These are phyloP conservation scores for Calycina herbarum DNA, from an alignment of 2,329 filamentous ascomycete genomes.

Conservation along the genomic window DNA sequence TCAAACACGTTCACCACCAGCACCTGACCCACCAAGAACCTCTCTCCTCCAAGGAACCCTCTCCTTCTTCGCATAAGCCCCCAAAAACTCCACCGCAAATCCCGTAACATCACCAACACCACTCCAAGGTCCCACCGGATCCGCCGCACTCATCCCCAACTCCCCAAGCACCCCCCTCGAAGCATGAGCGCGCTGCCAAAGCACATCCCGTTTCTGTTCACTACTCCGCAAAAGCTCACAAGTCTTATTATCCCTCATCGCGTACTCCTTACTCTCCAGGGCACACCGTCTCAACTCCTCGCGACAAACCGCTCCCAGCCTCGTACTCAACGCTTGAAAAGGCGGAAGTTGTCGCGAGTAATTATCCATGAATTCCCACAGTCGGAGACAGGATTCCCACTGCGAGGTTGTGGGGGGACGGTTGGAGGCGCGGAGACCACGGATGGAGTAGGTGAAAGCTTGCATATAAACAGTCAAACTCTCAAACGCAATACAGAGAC, in stretches of 20 bases:
- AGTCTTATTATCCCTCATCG: slow-evolving; percentile 28
- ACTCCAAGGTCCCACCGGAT: slow-evolving; percentile 41
- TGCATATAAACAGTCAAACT: slow-evolving; percentile 35
- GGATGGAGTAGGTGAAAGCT: slow-evolving; percentile 27
- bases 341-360: slow-evolving; percentile 37
- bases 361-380: slow-evolving; percentile 46
- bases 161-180: slow-evolving; percentile 41
- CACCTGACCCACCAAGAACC: neutral
- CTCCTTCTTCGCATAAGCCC: slow-evolving; percentile 48
- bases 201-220: slow-evolving; percentile 35
- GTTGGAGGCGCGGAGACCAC: slow-evolving; percentile 12
- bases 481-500: slow-evolving; percentile 33
- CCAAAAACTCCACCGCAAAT: slow-evolving; percentile 45
- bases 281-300: slow-evolving; percentile 22
- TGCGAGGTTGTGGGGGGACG: slow-evolving; percentile 37
- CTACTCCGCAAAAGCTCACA: slow-evolving; percentile 32
- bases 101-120: slow-evolving; percentile 46
- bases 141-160: slow-evolving; percentile 30
- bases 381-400: slow-evolving; percentile 49
- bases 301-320: slow-evolving; percentile 23
- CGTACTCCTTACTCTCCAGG: slow-evolving; percentile 14
- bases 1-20: neutral
- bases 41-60: slow-evolving; percentile 39
- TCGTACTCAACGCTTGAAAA: slow-evolving; percentile 17
- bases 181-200: slow-evolving; percentile 21